A percentile compares a stretch with the other conserved stretches of the same genome.
Conservation (phyloP, 2,329 filamentous ascomycete genomes). For the Saccharata proteae region DNA sequence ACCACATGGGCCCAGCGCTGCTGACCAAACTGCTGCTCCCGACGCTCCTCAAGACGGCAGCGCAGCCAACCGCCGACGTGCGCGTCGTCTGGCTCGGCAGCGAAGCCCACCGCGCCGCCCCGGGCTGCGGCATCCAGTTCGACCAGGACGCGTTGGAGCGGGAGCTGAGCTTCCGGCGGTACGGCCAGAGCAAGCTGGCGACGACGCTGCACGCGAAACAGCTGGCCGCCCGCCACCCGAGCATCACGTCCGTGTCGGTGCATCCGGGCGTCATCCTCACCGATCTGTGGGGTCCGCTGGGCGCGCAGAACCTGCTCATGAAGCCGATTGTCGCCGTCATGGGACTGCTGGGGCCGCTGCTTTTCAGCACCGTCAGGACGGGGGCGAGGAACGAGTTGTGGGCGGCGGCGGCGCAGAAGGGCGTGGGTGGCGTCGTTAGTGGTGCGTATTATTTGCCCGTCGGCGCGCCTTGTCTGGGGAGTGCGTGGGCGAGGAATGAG, state of each 20-base stretch:
- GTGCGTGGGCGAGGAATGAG: conserved; percentile 15
- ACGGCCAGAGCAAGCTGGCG: conserved; percentile 39
- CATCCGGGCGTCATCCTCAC: conserved; percentile 40
- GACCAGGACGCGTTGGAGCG: conserved; percentile 21
- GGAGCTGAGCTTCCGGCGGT: conserved; percentile 24
- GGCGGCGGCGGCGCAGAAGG: conserved; percentile 23
- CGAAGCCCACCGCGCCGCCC: conserved; percentile 14
- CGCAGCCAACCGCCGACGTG: conserved; percentile 27
- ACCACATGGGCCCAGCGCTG: conserved; percentile 39
- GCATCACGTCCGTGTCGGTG: conserved; percentile 31
- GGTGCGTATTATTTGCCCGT: conserved; percentile 32
- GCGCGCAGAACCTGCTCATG: conserved; percentile 9
- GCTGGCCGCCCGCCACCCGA: conserved; percentile 32
- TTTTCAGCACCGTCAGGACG: conserved; percentile 15
- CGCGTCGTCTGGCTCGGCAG: conserved; percentile 24
- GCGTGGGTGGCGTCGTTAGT: conserved; percentile 25
- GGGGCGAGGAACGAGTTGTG: conserved; percentile 33
- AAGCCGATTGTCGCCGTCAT: conserved; percentile 15
- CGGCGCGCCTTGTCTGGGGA: conserved; percentile 15
- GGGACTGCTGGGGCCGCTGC: conserved; percentile 15
- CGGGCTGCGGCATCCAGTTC: conserved; percentile 22
- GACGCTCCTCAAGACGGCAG: conserved; percentile 29
- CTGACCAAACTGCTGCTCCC: conserved; percentile 36
- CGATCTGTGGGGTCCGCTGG: conserved; percentile 20
- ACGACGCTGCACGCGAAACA: conserved; percentile 36